Evolutionary conservation across 306 rosid species (phyloP).

Genomic region (Gastrolobium bilobum): DNA sequence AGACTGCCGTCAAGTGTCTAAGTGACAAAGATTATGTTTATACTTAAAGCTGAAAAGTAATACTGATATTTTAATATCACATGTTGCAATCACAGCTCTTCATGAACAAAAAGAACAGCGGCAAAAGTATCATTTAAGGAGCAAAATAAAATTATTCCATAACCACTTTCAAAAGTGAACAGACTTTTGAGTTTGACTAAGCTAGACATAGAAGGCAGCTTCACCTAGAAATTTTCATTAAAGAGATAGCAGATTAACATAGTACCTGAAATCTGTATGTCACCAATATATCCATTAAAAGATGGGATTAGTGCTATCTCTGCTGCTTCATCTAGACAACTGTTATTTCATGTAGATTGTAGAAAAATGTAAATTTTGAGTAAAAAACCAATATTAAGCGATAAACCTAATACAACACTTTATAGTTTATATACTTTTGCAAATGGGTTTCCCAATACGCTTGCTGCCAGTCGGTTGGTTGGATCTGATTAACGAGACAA

Average conservation of each 20-base stretch:
- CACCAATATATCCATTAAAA: constrained; percentile 70
- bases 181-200: constrained; percentile 31
- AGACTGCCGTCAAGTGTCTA: constrained; percentile 10
- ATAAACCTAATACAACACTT: constrained; percentile 13
- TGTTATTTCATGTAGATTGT: constrained; percentile 54
- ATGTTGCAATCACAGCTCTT: constrained; percentile 21
- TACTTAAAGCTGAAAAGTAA: constrained; percentile 35
- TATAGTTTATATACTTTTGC: constrained; percentile 65
- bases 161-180: constrained; percentile 36
- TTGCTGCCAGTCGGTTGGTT: constrained; percentile 73
- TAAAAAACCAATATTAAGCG: constrained; percentile 6
- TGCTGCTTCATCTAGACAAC: constrained; percentile 90
- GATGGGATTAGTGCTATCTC: constrained; percentile 73
- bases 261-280: constrained; percentile 76
- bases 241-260: constrained; percentile 16
- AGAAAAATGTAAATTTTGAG: constrained; percentile 47
- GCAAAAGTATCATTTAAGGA: constrained; percentile 33
- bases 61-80: not conserved
- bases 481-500: constrained; percentile 46
- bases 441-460: constrained; percentile 88
- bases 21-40: constrained; percentile 6
- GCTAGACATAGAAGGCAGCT: constrained; percentile 42
- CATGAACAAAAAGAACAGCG: constrained; percentile 1
- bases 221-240: constrained; percentile 22
- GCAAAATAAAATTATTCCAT: constrained; percentile 33